Conservation (phyloP, 2,329 filamentous ascomycete species). For the Penicillium vulpinum region DNA sequence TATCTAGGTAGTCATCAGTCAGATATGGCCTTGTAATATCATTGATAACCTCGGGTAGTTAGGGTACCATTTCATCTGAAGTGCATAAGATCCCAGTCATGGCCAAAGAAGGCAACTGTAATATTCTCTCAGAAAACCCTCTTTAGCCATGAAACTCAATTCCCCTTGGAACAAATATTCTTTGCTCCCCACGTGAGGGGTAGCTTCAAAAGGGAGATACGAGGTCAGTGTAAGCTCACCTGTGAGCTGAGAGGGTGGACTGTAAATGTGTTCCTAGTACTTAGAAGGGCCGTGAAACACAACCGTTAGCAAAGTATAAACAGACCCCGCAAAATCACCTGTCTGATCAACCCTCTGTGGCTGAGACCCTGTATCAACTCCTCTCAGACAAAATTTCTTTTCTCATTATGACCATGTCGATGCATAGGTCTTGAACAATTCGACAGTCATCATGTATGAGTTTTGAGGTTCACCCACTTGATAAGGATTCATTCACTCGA, state of each 20-base stretch:
- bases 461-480: not conserved
- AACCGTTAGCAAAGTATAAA: not conserved
- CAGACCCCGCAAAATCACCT: not conserved
- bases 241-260: not conserved
- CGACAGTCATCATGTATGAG: not conserved
- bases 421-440: not conserved
- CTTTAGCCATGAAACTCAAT: not conserved
- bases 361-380: not conserved
- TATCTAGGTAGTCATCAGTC: not conserved
- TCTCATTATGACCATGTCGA: not conserved
- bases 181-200: not conserved
- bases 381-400: not conserved
- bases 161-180: not conserved
- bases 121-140: not conserved
- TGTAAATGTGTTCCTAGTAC: not conserved
- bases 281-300: too few species aligned
- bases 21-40: not conserved
- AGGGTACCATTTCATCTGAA: not conserved
- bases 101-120: not conserved
- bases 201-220: not conserved
- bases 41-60: not conserved
- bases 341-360: too few species aligned
- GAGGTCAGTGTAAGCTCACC: not conserved
- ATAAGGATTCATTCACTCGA: not conserved
- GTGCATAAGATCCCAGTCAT: not conserved